A percentile compares a stretch with the other conserved stretches of the same genome.
Evolutionary conservation across 176 grass and related monocot genomes (phyloP).

Genomic region (Cenchrus purpureus): DNA sequence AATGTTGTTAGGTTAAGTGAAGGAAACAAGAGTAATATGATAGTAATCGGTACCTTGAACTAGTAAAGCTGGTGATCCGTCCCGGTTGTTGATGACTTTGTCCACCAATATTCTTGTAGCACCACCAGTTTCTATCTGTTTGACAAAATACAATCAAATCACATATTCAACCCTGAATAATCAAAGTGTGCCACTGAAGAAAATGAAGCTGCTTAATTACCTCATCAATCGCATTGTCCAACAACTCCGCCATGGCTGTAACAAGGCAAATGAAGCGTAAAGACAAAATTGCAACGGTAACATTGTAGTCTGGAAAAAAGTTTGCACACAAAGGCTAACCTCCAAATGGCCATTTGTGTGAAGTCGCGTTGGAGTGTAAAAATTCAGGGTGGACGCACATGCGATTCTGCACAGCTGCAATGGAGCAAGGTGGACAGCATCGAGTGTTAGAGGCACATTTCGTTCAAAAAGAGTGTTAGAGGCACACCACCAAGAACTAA

Average conservation of each 20-base stretch:
- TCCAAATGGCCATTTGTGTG: conserved; percentile 79
- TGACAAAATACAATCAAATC: conserved; percentile 25
- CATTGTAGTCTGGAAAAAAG: background rate
- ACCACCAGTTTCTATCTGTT: conserved; percentile 69
- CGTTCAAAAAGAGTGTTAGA: too few species aligned
- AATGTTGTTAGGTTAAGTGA: background rate
- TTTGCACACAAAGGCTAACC: conserved; percentile 31
- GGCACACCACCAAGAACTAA: background rate
- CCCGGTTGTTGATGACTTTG: conserved; percentile 51
- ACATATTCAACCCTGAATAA: background rate
- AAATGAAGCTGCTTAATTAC: conserved; percentile 8
- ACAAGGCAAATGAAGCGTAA: conserved; percentile 1
- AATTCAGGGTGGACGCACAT: conserved; percentile 69
- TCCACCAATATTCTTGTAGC: conserved; percentile 70
- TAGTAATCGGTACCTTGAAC: conserved; percentile 64
- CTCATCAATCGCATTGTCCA: conserved; percentile 75
- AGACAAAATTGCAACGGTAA: background rate
- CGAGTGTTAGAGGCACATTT: background rate
- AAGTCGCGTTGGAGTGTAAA: conserved; percentile 76
- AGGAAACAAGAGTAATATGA: conserved; percentile 11
- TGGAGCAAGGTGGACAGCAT: background rate
- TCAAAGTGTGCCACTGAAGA: background rate
- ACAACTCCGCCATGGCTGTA: conserved; percentile 64
- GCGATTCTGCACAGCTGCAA: conserved; percentile 52
- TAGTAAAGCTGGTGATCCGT: conserved; percentile 63